Conservation (phyloP, 192 early-diverging fungal genomes). For the Irineochytrium annulatum region DNA sequence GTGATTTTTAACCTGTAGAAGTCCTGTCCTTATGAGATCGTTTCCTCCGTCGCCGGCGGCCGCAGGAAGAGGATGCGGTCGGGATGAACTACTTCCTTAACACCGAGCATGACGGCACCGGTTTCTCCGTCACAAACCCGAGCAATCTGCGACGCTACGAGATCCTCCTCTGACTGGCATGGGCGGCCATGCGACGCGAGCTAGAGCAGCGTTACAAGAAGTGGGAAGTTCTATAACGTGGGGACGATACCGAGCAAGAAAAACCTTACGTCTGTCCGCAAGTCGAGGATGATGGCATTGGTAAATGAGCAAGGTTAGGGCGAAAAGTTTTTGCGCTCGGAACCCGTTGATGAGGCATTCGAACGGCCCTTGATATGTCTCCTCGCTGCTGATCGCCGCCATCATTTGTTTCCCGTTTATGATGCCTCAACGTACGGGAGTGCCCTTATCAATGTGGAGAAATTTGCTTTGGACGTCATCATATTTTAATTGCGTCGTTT, state of each 20-base stretch:
- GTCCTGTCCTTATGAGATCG: conserved; percentile 38
- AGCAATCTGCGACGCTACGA: conserved; percentile 83
- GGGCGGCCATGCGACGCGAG: conserved; percentile 86
- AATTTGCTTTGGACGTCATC: too few species aligned
- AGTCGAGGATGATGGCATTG: conserved; percentile 81
- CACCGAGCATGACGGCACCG: conserved; percentile 66
- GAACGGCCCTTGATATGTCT: conserved; percentile 45
- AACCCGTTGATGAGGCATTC: conserved; percentile 62
- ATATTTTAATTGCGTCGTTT: too few species aligned
- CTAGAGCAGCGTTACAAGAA: conserved; percentile 69
- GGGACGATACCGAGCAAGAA: conserved; percentile 89
- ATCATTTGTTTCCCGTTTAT: too few species aligned
- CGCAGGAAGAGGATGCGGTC: conserved; percentile 87
- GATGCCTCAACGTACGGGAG: too few species aligned
- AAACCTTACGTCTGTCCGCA: conserved; percentile 76
- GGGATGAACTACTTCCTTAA: conserved; percentile 83
- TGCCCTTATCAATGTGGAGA: too few species aligned
- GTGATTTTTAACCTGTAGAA: not conserved
- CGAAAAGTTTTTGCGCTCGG: conserved; percentile 72
- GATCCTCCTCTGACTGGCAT: conserved; percentile 78
- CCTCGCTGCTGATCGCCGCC: too few species aligned
- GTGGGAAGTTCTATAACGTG: conserved; percentile 85
- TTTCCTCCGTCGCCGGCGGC: conserved; percentile 81
- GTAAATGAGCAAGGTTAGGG: conserved; percentile 67
- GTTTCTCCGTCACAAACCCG: conserved; percentile 73